Evolutionary conservation across 2,329 filamentous ascomycete species (phyloP).

Genomic region (Macroventuria anomochaeta): DNA sequence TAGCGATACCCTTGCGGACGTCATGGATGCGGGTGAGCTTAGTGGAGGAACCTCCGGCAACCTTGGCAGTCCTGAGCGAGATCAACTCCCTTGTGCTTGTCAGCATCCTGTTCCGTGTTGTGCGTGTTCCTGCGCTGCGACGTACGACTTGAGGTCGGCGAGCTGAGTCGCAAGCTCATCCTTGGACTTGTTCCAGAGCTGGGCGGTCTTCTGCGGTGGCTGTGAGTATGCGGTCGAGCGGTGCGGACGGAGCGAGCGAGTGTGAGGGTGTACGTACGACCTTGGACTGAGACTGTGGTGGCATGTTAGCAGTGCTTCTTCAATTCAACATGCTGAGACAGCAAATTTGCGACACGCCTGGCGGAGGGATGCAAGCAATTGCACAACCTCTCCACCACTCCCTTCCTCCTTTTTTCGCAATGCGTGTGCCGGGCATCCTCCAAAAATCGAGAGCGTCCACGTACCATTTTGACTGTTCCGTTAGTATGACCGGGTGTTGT

Average conservation of each 20-base stretch:
- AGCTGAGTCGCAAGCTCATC: constrained; percentile 86
- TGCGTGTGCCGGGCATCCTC: constrained; percentile 10
- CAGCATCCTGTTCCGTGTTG: constrained; percentile 32
- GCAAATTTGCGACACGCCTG: constrained; percentile 32
- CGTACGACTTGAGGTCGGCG: constrained; percentile 48
- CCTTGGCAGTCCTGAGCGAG: constrained; percentile 97
- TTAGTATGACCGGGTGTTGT: constrained; percentile 47
- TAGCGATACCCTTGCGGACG: constrained; percentile 98
- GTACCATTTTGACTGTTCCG: constrained; percentile 49
- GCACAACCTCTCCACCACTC: constrained; percentile 20
- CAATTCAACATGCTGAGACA: constrained; percentile 9
- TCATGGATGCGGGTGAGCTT: constrained; percentile 88
- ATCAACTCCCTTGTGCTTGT: constrained; percentile 72
- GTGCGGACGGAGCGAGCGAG: constrained; percentile 21
- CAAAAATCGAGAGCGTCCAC: constrained; percentile 31
- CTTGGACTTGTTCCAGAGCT: constrained; percentile 99
- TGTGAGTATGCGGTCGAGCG: constrained; percentile 48
- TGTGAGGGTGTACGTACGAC: constrained; percentile 58
- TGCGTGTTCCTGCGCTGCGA: constrained; percentile 19
- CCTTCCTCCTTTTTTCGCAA: constrained; percentile 18
- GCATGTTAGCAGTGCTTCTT: constrained; percentile 16
- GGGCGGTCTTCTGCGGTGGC: constrained; percentile 73
- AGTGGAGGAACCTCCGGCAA: constrained; percentile 85
- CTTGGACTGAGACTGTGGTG: constrained; percentile 53
- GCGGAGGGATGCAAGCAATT: constrained; percentile 27